These are phyloP conservation scores for Leishmania arabica DNA, from an alignment of 208 protist species.

Conservation along the genomic window DNA sequence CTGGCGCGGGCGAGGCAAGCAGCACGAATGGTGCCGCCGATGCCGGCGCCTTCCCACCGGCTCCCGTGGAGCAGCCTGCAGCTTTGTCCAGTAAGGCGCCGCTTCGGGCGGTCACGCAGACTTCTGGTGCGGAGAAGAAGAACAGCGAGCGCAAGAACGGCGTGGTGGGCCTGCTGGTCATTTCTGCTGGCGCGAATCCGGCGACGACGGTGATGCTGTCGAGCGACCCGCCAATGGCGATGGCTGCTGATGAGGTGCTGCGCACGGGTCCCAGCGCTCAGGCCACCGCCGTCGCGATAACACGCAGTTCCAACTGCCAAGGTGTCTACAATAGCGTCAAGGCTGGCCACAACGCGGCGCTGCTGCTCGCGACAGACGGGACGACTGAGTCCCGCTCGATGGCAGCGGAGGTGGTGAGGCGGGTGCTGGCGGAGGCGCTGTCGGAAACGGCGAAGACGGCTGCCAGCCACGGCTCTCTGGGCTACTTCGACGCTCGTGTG, in stretches of 20 bases:
- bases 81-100: neutral
- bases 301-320: constrained; percentile 8
- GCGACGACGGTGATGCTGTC: constrained; percentile 11
- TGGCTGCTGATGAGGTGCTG: constrained; percentile 20
- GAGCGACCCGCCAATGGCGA: neutral
- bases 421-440: constrained; percentile 35
- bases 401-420: constrained; percentile 23
- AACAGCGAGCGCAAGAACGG: constrained; percentile 11
- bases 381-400: constrained; percentile 20
- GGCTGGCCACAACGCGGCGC: constrained; percentile 51
- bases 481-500: constrained; percentile 48
- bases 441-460: constrained; percentile 29
- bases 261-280: constrained; percentile 21
- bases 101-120: neutral
- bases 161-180: constrained; percentile 11
- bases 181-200: constrained; percentile 14
- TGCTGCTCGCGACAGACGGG: constrained; percentile 39
- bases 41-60: neutral
- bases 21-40: neutral
- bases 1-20: constrained; percentile 13
- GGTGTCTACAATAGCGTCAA: constrained; percentile 32
- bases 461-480: constrained; percentile 24
- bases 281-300: constrained; percentile 5
- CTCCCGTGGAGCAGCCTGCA: neutral
- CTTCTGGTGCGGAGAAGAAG: neutral